Base-by-base conservation (phyloP, 2,329 filamentous ascomycete genomes). In the Colletotrichum chrysophilum region DNA sequence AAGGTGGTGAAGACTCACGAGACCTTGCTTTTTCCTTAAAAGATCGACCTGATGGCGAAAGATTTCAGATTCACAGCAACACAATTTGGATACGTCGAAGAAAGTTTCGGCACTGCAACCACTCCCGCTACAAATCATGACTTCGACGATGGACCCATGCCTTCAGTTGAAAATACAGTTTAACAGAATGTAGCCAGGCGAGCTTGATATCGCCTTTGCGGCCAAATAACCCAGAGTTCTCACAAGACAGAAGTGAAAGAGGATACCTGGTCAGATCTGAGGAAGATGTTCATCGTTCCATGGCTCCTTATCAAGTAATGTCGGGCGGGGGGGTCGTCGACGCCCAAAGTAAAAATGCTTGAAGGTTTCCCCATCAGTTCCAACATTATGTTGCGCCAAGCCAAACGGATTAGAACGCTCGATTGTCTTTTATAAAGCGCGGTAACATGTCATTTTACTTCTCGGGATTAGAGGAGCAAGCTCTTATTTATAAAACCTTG, bases 61-160 rank as follows among this genome's bases (percentile, higher is more conserved):
- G 24, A 24, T 24, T 24, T 24, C 4, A 24, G 24, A 24, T 24
- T 24, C 24, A 24, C 24, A 24, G 24, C 24, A 24, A 24, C 24
- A 24, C 24, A 24, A 24, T 24, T 24, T 24, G 24, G 24, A 24
- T 24, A 24, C 24, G 24, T 24, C 24, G 24, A 24, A 24, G 24
- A 24, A 24, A 24, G 24, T 24, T 4, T 24, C 24, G 4, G 24
- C 24, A 24, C 24, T 24, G 24, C 24, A 24, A 24, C 24, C 24
- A 3, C 24, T 16, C 4, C 34, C 12, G 2, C 34, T 1, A 9
- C 16, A 18, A n/a, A 43, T 0, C 16, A 43, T n/a, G 18, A 4
- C 38, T 10, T 43, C 18, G 4, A 0, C 0, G 18, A 43, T 43
- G 18, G 0, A 8, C 0, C 16, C 0, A 43, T 43, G 0, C 18